Evolutionary conservation across 495 filamentous ascomycete species (phyloP).

Genomic region (Bryoglossum gracile): DNA sequence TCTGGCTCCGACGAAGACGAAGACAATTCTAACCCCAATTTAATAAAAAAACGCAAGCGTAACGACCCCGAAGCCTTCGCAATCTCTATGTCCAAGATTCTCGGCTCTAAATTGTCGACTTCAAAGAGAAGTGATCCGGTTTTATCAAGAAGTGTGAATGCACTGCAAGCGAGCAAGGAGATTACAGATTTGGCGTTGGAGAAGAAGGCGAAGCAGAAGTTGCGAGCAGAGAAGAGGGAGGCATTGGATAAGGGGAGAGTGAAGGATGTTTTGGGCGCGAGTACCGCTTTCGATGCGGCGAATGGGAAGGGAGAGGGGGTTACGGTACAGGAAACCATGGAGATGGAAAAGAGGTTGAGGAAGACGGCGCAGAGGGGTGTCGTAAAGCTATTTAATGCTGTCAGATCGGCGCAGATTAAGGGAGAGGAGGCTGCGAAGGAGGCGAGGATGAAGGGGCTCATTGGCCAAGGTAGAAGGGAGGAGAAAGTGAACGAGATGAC

Average conservation of each 20-base stretch:
- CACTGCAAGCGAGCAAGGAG: constrained; percentile 56
- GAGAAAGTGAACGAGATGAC: constrained; percentile 90
- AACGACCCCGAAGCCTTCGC: constrained; percentile 89
- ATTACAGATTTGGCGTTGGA: constrained; percentile 71
- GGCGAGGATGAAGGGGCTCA: constrained; percentile 61
- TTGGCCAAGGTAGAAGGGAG: constrained; percentile 64
- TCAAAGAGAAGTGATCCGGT: constrained; percentile 80
- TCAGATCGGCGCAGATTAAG: constrained; percentile 83
- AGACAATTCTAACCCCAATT: constrained; percentile 28
- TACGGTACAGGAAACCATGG: constrained; percentile 51
- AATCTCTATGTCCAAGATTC: constrained; percentile 83
- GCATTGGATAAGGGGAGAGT: constrained; percentile 83
- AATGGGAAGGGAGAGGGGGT: constrained; percentile 37
- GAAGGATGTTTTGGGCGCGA: constrained; percentile 63
- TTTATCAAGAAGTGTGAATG: constrained; percentile 66
- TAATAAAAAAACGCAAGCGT: constrained; percentile 49
- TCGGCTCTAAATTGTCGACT: constrained; percentile 75
- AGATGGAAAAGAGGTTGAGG: constrained; percentile 71
- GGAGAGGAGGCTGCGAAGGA: constrained; percentile 65
- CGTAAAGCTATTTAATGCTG: constrained; percentile 91
- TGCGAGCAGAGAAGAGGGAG: constrained; percentile 73
- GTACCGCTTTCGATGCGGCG: constrained; percentile 34
- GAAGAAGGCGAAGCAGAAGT: constrained; percentile 63
- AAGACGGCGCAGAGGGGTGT: constrained; percentile 89
- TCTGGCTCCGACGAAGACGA: constrained; percentile 27